Base-by-base conservation (phyloP, 352 stramenopile genomes). In the Thalassiosira exigua region DNA sequence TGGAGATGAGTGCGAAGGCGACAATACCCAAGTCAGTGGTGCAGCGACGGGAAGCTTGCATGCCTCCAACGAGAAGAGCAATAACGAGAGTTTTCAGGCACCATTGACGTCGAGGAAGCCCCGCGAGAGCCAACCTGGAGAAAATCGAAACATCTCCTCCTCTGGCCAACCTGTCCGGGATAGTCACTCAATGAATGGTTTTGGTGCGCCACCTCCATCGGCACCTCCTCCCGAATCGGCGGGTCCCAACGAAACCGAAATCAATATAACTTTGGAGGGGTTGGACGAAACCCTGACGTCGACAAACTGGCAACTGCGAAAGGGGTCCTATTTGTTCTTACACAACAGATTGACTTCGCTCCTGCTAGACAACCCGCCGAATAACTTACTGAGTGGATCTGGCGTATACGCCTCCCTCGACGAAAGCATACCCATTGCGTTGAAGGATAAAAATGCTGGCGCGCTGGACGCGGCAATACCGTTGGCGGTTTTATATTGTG, bases 291-390 rank as follows among this genome's bases (percentile, higher is more conserved):
- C 71, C 22, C 32, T 94, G 22, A 76, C 69, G 17, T 84, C 85
- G 44, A 86, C 82, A 36, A 84, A 91, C 32, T 93, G 87, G 90
- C 88, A 94, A 66, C 26, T 91, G 19, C 59, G 90, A 62, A 90
- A 88, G 53, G 62, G 72, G 51, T 85, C 90, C n/a, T 94, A 93
- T 75, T 51, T 76, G 46, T 82, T 92, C 4, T 62, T 94, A 1
- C 41, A 69, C 7, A 27, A 81, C 21, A 61, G 79, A 59, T 66
- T 92, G n/a, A 26, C 51, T 0, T 69, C 76, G 46, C 3, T 65
- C n/a, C 50, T 78, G 26, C 39, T 44, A 53, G 56, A 36, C 4
- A 66, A 68, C 41, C 62, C 79, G 14, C 62, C 74, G 19, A 58
- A 58, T 22, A 86, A 86, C 33, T 71, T 67, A 22, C 29, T 93